These are phyloP conservation scores for Picochlorum sp. DNA, from an alignment of 139 green algal species.

Conservation along the genomic window DNA sequence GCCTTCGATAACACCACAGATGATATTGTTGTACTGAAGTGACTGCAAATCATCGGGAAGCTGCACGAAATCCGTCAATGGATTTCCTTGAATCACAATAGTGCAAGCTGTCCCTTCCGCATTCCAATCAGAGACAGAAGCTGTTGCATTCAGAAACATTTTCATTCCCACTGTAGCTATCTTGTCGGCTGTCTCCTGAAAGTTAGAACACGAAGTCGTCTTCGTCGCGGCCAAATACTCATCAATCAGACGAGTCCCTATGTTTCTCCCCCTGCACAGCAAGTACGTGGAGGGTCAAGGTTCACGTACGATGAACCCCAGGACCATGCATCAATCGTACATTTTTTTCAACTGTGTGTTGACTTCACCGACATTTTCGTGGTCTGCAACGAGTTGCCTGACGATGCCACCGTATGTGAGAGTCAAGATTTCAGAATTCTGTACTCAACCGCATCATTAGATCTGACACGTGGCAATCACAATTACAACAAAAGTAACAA, in stretches of 20 bases:
- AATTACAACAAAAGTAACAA: slow-evolving; percentile 7
- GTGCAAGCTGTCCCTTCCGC: slow-evolving; percentile 75
- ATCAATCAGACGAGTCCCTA: slow-evolving; percentile 87
- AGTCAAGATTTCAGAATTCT: slow-evolving; percentile 93
- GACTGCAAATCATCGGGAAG: slow-evolving; percentile 72
- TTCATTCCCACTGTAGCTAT: slow-evolving; percentile 66
- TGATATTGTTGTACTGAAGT: slow-evolving; percentile 83
- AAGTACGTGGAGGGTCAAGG: background rate
- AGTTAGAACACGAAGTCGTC: slow-evolving; percentile 59
- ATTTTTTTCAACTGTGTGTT: slow-evolving; percentile 96
- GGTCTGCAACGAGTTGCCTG: slow-evolving; percentile 86
- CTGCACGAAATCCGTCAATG: slow-evolving; percentile 94
- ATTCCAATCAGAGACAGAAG: slow-evolving; percentile 73
- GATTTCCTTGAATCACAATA: slow-evolving; percentile 84
- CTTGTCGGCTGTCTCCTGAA: slow-evolving; percentile 69
- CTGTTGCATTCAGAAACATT: slow-evolving; percentile 86
- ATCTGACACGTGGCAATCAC: background rate
- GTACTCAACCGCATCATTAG: slow-evolving; percentile 13
- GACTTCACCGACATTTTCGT: slow-evolving; percentile 88
- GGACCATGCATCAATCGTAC: slow-evolving; percentile 28
- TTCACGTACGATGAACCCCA: too few species aligned
- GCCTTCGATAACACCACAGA: slow-evolving; percentile 84
- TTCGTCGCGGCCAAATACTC: slow-evolving; percentile 90
- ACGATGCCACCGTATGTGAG: slow-evolving; percentile 97
- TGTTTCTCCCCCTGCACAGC: slow-evolving; percentile 79